Evolutionary conservation across 177 flowering plant species (phyloP).

Genomic region (Vitis hybrid): DNA sequence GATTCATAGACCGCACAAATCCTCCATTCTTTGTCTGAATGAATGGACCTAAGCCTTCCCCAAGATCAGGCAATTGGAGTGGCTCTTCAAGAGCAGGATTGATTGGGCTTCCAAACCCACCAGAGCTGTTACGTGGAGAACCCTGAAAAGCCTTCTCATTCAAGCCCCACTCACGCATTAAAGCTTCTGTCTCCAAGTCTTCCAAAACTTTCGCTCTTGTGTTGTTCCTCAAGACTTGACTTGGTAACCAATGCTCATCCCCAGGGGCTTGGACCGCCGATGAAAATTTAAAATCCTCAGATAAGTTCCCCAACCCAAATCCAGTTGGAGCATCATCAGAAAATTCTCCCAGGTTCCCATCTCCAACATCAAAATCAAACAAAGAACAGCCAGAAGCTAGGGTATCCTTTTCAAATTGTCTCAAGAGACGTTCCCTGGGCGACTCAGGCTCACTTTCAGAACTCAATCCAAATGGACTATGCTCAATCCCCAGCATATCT

Average conservation of each 20-base stretch:
- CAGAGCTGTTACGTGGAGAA: slow-evolving; percentile 54
- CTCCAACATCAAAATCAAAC: slow-evolving; percentile 39
- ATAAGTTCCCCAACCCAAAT: slow-evolving; percentile 19
- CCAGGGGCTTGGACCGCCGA: slow-evolving; percentile 20
- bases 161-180: slow-evolving; percentile 95
- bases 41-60: slow-evolving; percentile 82
- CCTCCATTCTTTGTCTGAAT: slow-evolving; percentile 87
- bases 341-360: slow-evolving; percentile 23
- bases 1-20: slow-evolving; percentile 86
- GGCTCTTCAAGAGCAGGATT: slow-evolving; percentile 55
- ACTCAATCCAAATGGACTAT: slow-evolving; percentile 66
- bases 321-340: slow-evolving; percentile 16
- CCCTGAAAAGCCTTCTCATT: slow-evolving; percentile 72
- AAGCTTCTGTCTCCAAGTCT: slow-evolving; percentile 75
- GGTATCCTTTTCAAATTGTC: slow-evolving; percentile 86
- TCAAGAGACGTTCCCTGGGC: slow-evolving; percentile 79
- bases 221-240: slow-evolving; percentile 23
- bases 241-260: slow-evolving; percentile 26
- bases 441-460: slow-evolving; percentile 92
- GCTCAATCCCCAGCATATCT: slow-evolving; percentile 75
- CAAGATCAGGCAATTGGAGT: slow-evolving; percentile 71
- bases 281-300: slow-evolving; percentile 45
- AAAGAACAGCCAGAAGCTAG: slow-evolving; percentile 51
- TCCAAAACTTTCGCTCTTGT: slow-evolving; percentile 53
- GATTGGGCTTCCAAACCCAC: slow-evolving; percentile 81